Evolutionary conservation across 1,284 basidiomycete species (phyloP), one percentile per base, ranked within the genome.

Genomic region (Cutaneotrichosporon arboriforme): DNA sequence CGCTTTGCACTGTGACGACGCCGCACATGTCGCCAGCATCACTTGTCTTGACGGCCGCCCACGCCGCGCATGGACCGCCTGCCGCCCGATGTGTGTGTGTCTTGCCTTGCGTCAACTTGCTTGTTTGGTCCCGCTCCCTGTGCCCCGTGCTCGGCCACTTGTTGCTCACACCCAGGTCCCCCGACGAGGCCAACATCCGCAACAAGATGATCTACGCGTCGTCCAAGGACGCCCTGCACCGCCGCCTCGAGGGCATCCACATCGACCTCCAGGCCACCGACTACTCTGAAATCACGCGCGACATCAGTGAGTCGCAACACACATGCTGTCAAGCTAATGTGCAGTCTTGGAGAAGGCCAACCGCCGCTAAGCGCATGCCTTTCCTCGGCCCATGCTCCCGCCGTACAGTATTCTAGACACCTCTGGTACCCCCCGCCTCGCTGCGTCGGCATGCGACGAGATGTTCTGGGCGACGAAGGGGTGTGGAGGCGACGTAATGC

Each of bases 201-300:
- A 78, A 83, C 70, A 97, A 96, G 87, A 97, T 98, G 93, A 70
- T 97, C 66, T 90, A 84, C 76, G 88, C 94, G 39, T 87, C 91
- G 21, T 97, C 94, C 61, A 90, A 87, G 76, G 89, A 93, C 40
- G 88, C 86, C 12, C 77, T 98, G 55, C 83, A 84, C 70, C 83
- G 81, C 59, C 72, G 81, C 42, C 81, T 96, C 59, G 73, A 72
- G 49, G 73, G 70, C 54, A 69, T 74, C 61, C 63, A 67, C 60
- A 67, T 69, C 80, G 60, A 97, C 75, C 83, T 97, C 62, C 93
- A 97, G 77, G 93, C 83, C 54, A 96, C 89, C 51, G 91, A 92
- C 58, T 77, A 68, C 58, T 79, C 78, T 63, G 93, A 97, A 73
- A 82, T 96, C 60, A 80, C 83, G 41, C 80, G 84, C 69, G 84